Base-by-base conservation (phyloP, 2,329 filamentous ascomycete genomes). In the Amesomyces nigricolor region DNA sequence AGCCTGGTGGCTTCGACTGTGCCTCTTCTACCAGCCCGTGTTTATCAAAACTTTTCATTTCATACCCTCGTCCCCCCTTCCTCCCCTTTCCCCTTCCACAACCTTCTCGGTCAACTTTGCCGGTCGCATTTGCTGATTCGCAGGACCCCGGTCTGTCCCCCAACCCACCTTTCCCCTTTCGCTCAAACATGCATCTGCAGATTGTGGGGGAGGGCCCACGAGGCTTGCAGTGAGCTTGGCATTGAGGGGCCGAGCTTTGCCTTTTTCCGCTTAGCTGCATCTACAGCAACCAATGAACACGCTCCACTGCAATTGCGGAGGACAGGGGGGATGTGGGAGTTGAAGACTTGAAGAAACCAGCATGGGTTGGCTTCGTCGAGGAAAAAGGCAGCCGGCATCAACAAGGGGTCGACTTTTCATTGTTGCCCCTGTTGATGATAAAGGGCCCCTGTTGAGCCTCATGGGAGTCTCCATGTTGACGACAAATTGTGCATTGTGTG, bases 141-240 rank as follows among this genome's bases (percentile, higher is more conserved):
- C 13, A 30, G 13, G 32, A 13, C n/a, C 40, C 52, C 44, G 40
- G 32, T 37, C 14, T 14, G 17, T 32, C 22, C 17, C 19, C 29
- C 9, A 32, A 29, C 17, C 17, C 26, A 9, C 51, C 38, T 48
- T 58, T 54, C 56, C 56, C 4, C 7, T 54, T 58, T 45, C 44
- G 22, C 51, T 52, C 13, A 37, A 16, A 14, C 37, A 40, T 54
- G 56, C 56, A 58, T 38, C 22, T 48, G 51, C 37, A 57, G 29
- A 58, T 49, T 58, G 56, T 39, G 56, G 56, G 51, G 56, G 17
- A 38, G 17, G 37, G 22, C 11, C 51, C 50, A 57, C 47, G 46
- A 47, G 38, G 19, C 39, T 44, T 44, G 37, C 19, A 38, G 53
- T 3, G 47, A 35, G n/a, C 51, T 58, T 54, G 56, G 47, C 51